These are phyloP conservation scores for Salix arbutifolia DNA, from an alignment of 345 rosid species.

Conservation along the genomic window DNA sequence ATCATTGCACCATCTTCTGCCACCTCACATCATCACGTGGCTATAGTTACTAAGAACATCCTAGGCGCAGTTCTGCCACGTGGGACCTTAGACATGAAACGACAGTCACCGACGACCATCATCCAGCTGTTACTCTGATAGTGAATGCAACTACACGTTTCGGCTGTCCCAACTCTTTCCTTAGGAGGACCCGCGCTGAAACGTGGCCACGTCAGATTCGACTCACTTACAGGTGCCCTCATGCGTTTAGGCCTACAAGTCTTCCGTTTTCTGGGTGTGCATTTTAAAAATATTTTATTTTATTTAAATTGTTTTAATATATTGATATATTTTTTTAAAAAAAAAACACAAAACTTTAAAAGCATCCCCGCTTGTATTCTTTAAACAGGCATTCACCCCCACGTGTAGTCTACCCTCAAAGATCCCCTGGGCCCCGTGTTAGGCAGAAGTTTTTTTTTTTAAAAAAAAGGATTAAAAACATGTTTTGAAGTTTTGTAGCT, in stretches of 20 bases:
- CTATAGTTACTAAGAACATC: not conserved
- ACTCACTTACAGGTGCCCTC: conserved; percentile 31
- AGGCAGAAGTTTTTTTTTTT: not conserved
- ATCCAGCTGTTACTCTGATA: conserved; percentile 23
- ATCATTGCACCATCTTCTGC: not conserved
- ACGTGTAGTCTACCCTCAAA: conserved; percentile 22
- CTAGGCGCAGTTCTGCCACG: conserved; percentile 9
- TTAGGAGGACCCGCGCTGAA: conserved; percentile 27
- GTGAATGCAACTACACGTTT: conserved; percentile 37
- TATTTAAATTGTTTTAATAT: too few species aligned
- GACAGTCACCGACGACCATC: conserved; percentile 28
- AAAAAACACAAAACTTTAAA: too few species aligned
- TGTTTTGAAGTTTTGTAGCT: too few species aligned
- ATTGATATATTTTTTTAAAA: too few species aligned
- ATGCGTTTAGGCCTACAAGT: conserved; percentile 25
- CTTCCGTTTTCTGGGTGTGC: not conserved
- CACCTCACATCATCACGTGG: conserved; percentile 2
- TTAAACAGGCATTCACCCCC: not conserved
- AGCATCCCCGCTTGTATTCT: too few species aligned
- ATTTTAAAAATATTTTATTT: too few species aligned
- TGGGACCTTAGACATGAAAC: conserved; percentile 12
- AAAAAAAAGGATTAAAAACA: too few species aligned
- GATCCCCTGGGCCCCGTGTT: conserved; percentile 14
- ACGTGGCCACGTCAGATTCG: conserved; percentile 42
- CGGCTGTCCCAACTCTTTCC: not conserved